These are phyloP conservation scores for Aspergillus hortae DNA, from an alignment of 2,329 filamentous ascomycete species.

Conservation along the genomic window DNA sequence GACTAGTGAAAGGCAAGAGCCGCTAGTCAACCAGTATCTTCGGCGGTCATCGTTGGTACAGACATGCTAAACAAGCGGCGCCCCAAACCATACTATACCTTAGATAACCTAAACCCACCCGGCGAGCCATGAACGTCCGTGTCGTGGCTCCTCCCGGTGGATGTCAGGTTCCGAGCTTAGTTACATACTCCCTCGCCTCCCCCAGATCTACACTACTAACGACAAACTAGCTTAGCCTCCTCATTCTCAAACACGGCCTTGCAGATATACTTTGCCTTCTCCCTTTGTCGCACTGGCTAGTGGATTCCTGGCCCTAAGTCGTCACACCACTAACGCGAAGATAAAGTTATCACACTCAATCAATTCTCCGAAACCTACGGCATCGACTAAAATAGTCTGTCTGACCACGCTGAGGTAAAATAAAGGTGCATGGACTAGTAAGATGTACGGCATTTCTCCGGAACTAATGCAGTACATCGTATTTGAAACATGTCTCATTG, in stretches of 20 bases:
- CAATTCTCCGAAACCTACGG: neutral
- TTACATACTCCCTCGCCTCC: neutral
- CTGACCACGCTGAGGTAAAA: neutral
- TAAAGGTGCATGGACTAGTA: neutral
- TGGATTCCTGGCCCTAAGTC: neutral
- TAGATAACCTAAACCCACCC: conserved; percentile 6
- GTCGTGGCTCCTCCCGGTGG: neutral
- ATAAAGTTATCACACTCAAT: neutral
- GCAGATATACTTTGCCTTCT: conserved; percentile 1
- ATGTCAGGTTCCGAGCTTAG: neutral
- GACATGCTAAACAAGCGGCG: conserved; percentile 2
- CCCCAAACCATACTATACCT: conserved; percentile 1
- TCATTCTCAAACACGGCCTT: neutral
- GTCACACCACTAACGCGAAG: conserved; percentile 2
- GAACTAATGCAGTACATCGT: neutral
- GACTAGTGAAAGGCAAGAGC: conserved; percentile 2
- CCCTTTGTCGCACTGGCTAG: conserved; percentile 4
- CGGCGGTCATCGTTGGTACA: neutral
- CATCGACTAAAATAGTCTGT: neutral
- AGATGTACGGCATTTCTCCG: neutral
- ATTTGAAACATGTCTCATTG: neutral
- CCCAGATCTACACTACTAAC: neutral
- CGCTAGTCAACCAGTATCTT: conserved; percentile 9
- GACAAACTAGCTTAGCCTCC: neutral
- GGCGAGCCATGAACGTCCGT: neutral